Percentiles rank a stretch among this genome's conserved stretches.
Conservation (phyloP, 371 early-diverging fungal species). For the Mortierella sp. region DNA sequence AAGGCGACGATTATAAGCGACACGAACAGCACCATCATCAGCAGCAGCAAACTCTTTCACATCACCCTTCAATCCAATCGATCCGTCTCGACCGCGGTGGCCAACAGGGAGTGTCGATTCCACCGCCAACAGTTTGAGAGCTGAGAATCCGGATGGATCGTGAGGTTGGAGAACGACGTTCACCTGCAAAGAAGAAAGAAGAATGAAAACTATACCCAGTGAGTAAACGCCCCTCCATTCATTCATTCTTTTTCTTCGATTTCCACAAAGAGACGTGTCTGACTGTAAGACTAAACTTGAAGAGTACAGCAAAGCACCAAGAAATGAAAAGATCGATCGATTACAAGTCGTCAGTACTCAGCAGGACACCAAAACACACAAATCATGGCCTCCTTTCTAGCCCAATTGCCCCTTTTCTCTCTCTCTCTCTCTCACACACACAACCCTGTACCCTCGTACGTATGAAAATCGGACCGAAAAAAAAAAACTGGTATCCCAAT, state of each 20-base stretch:
- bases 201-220: background rate
- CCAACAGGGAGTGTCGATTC: conserved; percentile 18
- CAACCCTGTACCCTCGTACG: background rate
- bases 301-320: too few relatives aligned
- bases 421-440: background rate
- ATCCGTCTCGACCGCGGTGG: conserved; percentile 6
- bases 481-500: background rate
- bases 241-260: background rate
- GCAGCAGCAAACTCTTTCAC: conserved; percentile 13
- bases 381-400: too few relatives aligned
- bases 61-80: conserved; percentile 19
- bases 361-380: too few relatives aligned
- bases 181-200: background rate
- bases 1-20: background rate
- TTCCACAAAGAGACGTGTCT: too few relatives aligned
- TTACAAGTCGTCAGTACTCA: too few relatives aligned
- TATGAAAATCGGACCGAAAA: background rate
- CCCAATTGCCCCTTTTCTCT: too few relatives aligned
- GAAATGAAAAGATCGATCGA: too few relatives aligned
- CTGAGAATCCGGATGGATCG: background rate
- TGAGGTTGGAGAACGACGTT: background rate
- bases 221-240: background rate
- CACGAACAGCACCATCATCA: conserved; percentile 7
- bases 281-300: too few relatives aligned
- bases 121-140: conserved; percentile 1